These are phyloP conservation scores for Colletotrichum tofieldiae DNA, from an alignment of 2,329 filamentous ascomycete species.

Conservation along the genomic window DNA sequence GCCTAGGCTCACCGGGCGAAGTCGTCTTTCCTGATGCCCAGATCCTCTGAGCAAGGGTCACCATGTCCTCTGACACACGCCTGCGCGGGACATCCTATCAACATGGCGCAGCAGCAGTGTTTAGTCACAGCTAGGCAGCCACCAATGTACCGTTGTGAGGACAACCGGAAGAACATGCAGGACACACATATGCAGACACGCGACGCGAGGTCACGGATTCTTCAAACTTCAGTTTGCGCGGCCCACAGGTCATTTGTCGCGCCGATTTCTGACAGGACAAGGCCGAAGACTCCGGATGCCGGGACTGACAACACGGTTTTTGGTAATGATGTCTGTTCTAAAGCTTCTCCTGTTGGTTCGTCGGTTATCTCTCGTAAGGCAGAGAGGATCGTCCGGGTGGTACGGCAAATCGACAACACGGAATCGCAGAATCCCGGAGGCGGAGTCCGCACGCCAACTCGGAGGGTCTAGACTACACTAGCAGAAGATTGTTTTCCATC, in stretches of 20 bases:
- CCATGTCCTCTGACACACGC: conserved; percentile 51
- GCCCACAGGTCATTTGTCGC: neutral
- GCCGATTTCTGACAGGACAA: neutral
- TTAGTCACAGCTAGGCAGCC: conserved; percentile 7
- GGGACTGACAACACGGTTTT: conserved; percentile 48
- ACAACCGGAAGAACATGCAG: neutral
- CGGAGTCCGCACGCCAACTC: conserved; percentile 57
- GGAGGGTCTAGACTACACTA: conserved; percentile 50
- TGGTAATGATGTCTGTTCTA: conserved; percentile 35
- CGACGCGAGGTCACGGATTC: neutral
- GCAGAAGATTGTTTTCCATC: conserved; percentile 53
- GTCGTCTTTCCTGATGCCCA: conserved; percentile 54
- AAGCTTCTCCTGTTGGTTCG: conserved; percentile 1
- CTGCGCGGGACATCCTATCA: conserved; percentile 55
- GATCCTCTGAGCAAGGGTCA: conserved; percentile 53
- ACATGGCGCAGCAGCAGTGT: conserved; percentile 50
- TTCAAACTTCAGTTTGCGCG: neutral
- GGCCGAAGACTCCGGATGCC: conserved; percentile 33
- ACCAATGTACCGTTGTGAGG: neutral
- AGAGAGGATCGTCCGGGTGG: conserved; percentile 56
- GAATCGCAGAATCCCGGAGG: conserved; percentile 54
- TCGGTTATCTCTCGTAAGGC: conserved; percentile 50
- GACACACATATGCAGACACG: neutral
- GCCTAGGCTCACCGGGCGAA: conserved; percentile 49
- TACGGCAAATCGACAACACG: conserved; percentile 44